These are phyloP conservation scores for Starmerella sp. DNA, from an alignment of 805 yeast species.

Conservation along the genomic window DNA sequence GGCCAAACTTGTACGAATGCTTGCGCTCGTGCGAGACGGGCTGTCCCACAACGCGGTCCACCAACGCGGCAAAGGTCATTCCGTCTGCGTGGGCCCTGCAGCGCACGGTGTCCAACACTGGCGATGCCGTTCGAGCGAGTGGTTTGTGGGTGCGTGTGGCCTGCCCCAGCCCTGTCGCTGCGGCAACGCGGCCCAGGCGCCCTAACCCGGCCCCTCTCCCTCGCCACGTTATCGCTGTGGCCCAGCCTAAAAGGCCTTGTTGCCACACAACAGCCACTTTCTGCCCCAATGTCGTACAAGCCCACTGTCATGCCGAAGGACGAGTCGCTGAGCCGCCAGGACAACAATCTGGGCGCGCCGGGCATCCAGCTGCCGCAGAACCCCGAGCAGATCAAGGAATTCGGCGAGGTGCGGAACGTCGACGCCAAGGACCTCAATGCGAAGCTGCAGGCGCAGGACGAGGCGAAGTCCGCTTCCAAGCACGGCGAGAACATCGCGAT, in stretches of 20 bases:
- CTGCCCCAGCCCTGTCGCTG: not conserved
- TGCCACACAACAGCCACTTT: not conserved
- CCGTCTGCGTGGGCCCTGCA: not conserved
- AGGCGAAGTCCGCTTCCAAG: conserved; percentile 36
- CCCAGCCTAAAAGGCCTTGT: not conserved
- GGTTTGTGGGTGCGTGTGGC: not conserved
- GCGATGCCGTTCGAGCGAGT: no score
- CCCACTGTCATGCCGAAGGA: conserved; percentile 30
- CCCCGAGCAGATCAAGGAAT: conserved; percentile 52
- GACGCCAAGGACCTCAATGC: conserved; percentile 49
- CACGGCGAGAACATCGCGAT: conserved; percentile 51
- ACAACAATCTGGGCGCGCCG: conserved; percentile 45
- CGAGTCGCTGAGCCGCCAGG: conserved; percentile 17
- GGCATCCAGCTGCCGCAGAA: conserved; percentile 59
- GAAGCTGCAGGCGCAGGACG: conserved; percentile 16
- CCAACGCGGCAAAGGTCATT: conserved; percentile 16
- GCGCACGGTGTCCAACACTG: not conserved
- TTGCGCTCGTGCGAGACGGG: conserved; percentile 61
- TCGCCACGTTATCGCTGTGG: not conserved
- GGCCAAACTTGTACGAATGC: conserved; percentile 60
- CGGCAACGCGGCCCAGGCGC: not conserved
- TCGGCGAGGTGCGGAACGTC: conserved; percentile 44
- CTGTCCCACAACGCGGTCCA: conserved; percentile 57
- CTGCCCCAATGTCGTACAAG: conserved; percentile 12
- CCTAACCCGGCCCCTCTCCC: not conserved